Evolutionary conservation across 73 alveolate species (phyloP).

Genomic region (Paramecium sexaurelia): DNA sequence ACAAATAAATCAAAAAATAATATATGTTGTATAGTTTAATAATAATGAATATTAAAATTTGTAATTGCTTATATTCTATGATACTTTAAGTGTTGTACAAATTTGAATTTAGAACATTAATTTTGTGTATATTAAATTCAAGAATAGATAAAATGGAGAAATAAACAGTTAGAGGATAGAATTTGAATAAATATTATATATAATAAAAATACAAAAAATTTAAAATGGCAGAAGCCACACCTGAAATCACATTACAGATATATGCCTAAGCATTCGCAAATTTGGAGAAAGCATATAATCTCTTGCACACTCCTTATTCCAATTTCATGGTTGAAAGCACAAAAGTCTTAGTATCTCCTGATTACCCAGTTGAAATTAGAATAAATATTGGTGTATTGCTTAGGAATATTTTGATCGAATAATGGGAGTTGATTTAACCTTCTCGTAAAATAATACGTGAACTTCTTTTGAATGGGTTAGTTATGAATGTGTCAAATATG

Average conservation of each 20-base stretch:
- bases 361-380: conserved; percentile 28
- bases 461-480: conserved; percentile 61
- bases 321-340: conserved; percentile 51
- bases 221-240: conserved; percentile 59
- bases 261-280: background rate
- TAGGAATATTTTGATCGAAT: background rate
- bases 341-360: conserved; percentile 43
- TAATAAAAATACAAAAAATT: conserved; percentile 16
- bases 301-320: conserved; percentile 21
- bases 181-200: conserved; percentile 9
- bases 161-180: conserved; percentile 13
- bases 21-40: background rate
- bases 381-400: conserved; percentile 14
- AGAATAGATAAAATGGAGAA: conserved; percentile 17
- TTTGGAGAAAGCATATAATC: conserved; percentile 41
- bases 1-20: background rate
- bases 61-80: background rate
- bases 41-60: background rate
- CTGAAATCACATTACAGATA: background rate
- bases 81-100: background rate
- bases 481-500: conserved; percentile 65
- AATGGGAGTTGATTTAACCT: conserved; percentile 42
- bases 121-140: background rate
- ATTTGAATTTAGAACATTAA: conserved; percentile 15
- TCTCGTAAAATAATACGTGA: conserved; percentile 57